phyloP scores from a whole-genome alignment of 164 flowering plant genomes.

The Platanus orientalis region DNA sequence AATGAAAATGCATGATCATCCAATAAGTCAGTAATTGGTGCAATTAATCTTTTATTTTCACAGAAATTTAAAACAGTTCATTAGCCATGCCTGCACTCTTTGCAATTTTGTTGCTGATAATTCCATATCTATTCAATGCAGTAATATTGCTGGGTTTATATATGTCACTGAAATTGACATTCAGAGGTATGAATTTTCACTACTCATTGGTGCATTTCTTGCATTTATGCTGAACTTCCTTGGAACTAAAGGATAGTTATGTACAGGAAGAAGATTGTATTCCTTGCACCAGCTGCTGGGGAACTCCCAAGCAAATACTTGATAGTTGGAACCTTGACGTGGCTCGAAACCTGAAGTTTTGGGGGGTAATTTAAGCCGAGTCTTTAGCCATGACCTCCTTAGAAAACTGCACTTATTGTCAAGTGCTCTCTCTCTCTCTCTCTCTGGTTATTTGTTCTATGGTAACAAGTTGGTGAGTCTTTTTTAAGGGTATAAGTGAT shows the following conservation, averaged over 20 bases:
- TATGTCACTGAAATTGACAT: conserved; percentile 74
- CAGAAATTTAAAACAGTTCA: not conserved
- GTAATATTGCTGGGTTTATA: conserved; percentile 87
- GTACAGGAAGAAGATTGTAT: conserved; percentile 74
- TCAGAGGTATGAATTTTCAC: conserved; percentile 49
- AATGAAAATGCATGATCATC: not conserved
- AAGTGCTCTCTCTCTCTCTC: too few species aligned
- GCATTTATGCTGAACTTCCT: not conserved
- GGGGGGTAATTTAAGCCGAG: not conserved
- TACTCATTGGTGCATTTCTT: not conserved
- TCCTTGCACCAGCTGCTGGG: conserved; percentile 86
- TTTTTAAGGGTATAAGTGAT: too few species aligned
- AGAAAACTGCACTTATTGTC: too few species aligned
- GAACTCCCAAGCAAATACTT: conserved; percentile 78
- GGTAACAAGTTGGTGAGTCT: too few species aligned
- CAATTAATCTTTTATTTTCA: too few species aligned
- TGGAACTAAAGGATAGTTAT: not conserved
- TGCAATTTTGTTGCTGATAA: conserved; percentile 6
- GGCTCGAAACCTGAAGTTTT: conserved; percentile 61
- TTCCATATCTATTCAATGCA: conserved; percentile 28
- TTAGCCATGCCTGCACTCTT: not conserved
- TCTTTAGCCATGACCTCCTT: not conserved
- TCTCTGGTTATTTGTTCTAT: too few species aligned
- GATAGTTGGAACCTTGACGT: conserved; percentile 66
- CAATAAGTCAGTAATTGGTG: not conserved